phyloP scores from a whole-genome alignment of 2,329 filamentous ascomycete genomes.

The Calonectria pauciramosa region DNA sequence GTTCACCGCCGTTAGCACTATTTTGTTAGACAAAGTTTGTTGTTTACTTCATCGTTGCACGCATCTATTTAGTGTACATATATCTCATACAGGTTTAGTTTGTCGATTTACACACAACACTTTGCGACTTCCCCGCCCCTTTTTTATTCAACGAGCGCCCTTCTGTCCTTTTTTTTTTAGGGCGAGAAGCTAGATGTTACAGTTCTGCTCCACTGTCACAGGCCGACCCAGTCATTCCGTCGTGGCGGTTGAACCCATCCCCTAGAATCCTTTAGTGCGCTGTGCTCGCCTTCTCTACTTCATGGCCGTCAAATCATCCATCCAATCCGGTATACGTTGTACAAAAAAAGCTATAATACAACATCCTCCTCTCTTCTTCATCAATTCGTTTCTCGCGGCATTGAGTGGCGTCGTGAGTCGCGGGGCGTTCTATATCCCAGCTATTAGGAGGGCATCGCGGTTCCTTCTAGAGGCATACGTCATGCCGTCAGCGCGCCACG shows the following conservation, averaged over 20 bases:
- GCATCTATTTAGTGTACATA: conserved; percentile 9
- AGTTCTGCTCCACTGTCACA: conserved; percentile 10
- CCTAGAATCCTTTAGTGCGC: background rate
- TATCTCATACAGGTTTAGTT: conserved; percentile 4
- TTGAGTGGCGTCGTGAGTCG: conserved; percentile 15
- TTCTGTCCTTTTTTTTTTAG: background rate
- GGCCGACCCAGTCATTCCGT: background rate
- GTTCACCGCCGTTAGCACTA: background rate
- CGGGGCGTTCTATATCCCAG: conserved; percentile 23
- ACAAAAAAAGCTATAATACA: conserved; percentile 45
- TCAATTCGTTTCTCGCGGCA: conserved; percentile 1
- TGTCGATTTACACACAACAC: background rate
- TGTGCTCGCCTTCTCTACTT: conserved; percentile 13
- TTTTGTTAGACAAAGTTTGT: background rate
- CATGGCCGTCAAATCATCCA: conserved; percentile 16
- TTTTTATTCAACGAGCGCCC: background rate
- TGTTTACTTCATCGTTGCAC: background rate
- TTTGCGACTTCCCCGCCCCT: background rate
- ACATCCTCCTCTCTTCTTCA: conserved; percentile 17
- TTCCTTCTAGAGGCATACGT: conserved; percentile 1
- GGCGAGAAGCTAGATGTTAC: conserved; percentile 28
- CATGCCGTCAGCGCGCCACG: background rate
- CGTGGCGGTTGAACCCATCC: background rate
- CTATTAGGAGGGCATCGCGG: conserved; percentile 17
- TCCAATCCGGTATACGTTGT: conserved; percentile 35